phyloP scores from a whole-genome alignment of 2,329 filamentous ascomycete genomes.

The Hymenoscyphus linearis region DNA sequence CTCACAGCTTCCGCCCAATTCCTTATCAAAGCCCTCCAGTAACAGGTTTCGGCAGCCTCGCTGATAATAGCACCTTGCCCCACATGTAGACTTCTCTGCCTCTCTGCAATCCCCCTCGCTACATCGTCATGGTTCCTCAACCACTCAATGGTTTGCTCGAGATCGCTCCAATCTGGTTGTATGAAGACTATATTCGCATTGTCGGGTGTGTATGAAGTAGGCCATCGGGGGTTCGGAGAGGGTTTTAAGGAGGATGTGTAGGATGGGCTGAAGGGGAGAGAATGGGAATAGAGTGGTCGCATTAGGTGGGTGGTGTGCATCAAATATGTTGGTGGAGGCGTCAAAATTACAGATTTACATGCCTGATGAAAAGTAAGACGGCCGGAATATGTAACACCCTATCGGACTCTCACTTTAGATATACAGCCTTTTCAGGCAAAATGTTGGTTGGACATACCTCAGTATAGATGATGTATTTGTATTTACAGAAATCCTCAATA shows the following conservation, averaged over 20 bases:
- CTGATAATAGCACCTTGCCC: conserved; percentile 40
- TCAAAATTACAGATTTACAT: conserved; percentile 43
- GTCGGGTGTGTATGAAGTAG: conserved; percentile 28
- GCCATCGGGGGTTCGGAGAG: conserved; percentile 35
- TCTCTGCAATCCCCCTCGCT: conserved; percentile 42
- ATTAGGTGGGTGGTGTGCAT: conserved; percentile 46
- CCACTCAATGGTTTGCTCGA: conserved; percentile 42
- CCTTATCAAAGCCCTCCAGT: conserved; percentile 45
- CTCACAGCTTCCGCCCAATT: conserved; percentile 42
- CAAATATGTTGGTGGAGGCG: conserved; percentile 43
- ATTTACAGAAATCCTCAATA: conserved; percentile 47
- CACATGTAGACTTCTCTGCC: conserved; percentile 37
- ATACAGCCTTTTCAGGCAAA: not conserved
- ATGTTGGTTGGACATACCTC: conserved; percentile 30
- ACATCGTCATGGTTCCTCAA: conserved; percentile 39
- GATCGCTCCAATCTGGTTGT: conserved; percentile 45
- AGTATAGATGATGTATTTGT: conserved; percentile 47
- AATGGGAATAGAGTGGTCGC: conserved; percentile 39
- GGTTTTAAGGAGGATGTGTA: conserved; percentile 2
- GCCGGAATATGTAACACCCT: conserved; percentile 48
- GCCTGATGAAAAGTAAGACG: conserved; percentile 47
- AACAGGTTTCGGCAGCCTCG: conserved; percentile 47
- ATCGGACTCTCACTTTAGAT: too few relatives aligned
- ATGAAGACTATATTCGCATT: conserved; percentile 48
- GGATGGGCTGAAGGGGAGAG: conserved; percentile 19